These are phyloP conservation scores for Trichophyton rubrum DNA, from an alignment of 2,329 filamentous ascomycete genomes.

Conservation along the genomic window DNA sequence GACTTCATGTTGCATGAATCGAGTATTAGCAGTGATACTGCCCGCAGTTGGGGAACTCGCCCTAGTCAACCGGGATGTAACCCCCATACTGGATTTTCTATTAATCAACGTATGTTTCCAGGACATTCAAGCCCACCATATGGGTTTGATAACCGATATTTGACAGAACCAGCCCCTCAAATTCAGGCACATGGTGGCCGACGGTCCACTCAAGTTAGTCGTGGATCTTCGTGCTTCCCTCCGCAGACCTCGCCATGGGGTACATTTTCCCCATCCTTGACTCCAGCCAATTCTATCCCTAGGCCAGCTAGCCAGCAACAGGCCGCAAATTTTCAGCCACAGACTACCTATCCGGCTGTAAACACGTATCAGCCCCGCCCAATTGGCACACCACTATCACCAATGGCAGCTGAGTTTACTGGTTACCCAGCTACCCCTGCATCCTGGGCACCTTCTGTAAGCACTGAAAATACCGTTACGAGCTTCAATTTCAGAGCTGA, in stretches of 20 bases:
- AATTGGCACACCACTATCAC: conserved; percentile 55
- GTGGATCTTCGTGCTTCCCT: conserved; percentile 24
- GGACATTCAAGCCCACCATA: conserved; percentile 24
- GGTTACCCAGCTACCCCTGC: conserved; percentile 26
- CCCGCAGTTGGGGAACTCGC: conserved; percentile 23
- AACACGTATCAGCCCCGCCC: conserved; percentile 43
- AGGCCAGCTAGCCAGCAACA: conserved; percentile 22
- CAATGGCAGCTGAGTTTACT: conserved; percentile 63
- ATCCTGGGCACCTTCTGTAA: conserved; percentile 40
- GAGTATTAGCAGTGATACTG: conserved; percentile 19
- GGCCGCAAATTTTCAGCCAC: conserved; percentile 22
- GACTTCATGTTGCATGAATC: conserved; percentile 16
- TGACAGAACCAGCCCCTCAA: conserved; percentile 22
- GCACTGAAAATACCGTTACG: conserved; percentile 16
- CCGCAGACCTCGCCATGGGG: conserved; percentile 25
- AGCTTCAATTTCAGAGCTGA: conserved; percentile 14
- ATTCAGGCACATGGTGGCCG: conserved; percentile 20
- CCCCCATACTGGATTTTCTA: conserved; percentile 15
- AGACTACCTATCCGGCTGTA: conserved; percentile 24
- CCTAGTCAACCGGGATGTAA: conserved; percentile 15
- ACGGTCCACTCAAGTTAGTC: conserved; percentile 23
- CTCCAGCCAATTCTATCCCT: conserved; percentile 17
- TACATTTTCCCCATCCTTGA: conserved; percentile 18
- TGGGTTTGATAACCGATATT: conserved; percentile 20
- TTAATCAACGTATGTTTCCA: conserved; percentile 26